Evolutionary conservation across 495 filamentous ascomycete genomes (phyloP).

Genomic region (Lasiosphaeris hirsuta): DNA sequence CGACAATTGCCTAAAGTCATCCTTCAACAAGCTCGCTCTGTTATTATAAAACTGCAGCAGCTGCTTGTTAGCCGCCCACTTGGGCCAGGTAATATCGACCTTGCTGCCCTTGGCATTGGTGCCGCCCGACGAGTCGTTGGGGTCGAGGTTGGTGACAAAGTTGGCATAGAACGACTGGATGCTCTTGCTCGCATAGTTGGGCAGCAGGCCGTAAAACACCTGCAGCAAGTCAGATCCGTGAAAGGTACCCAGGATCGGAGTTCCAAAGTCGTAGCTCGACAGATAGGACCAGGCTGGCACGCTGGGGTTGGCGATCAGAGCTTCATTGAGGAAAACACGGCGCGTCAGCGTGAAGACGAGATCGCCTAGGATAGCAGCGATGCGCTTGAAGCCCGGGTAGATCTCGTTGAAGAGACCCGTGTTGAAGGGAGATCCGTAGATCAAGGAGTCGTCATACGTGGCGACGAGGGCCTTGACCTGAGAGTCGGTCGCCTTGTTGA

Average conservation of each 20-base stretch:
- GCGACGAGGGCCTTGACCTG: conserved; percentile 52
- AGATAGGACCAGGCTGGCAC: conserved; percentile 71
- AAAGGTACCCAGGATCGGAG: conserved; percentile 68
- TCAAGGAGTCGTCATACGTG: conserved; percentile 50
- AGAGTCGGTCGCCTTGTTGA: conserved; percentile 42
- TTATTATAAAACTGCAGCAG: conserved; percentile 57
- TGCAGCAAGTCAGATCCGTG: conserved; percentile 65
- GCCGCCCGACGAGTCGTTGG: conserved; percentile 49
- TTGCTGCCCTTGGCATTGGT: conserved; percentile 28
- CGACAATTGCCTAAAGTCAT: conserved; percentile 55
- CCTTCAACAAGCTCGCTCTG: conserved; percentile 43
- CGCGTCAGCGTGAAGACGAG: conserved; percentile 63
- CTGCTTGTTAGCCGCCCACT: conserved; percentile 50
- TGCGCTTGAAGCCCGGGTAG: conserved; percentile 73
- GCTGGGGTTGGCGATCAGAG: conserved; percentile 43
- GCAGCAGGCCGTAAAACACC: conserved; percentile 59
- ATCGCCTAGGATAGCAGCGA: conserved; percentile 73
- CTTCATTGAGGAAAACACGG: conserved; percentile 50
- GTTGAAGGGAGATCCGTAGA: conserved; percentile 61
- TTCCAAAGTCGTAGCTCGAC: conserved; percentile 62
- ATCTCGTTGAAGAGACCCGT: conserved; percentile 59
- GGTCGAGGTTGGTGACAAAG: conserved; percentile 63
- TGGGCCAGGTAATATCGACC: conserved; percentile 54
- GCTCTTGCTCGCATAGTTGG: conserved; percentile 57
- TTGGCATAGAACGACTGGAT: conserved; percentile 62